These are phyloP conservation scores for Auxenochlorella protothecoides DNA, from an alignment of 139 green algal genomes.

Conservation along the genomic window DNA sequence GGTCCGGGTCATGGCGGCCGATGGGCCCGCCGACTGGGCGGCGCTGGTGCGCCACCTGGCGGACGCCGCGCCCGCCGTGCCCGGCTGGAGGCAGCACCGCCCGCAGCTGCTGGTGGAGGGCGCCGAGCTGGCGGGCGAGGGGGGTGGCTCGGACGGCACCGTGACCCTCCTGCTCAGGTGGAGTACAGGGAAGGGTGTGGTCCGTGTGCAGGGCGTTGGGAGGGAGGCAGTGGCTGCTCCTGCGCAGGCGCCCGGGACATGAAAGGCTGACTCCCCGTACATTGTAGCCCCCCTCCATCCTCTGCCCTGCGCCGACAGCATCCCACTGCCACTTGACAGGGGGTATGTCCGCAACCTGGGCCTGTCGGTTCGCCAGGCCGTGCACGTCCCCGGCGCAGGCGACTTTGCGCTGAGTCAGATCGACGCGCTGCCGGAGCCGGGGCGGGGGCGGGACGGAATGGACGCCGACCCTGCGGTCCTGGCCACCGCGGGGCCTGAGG, in stretches of 20 bases:
- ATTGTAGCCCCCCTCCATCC: background rate
- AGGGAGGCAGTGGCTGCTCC: background rate
- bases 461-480: constrained; percentile 25
- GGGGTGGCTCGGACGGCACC: background rate
- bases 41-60: constrained; percentile 58
- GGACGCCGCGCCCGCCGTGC: constrained; percentile 31
- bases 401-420: constrained; percentile 69
- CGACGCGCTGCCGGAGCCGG: constrained; percentile 27
- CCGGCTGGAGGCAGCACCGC: constrained; percentile 63
- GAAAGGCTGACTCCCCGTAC: too few relatives aligned
- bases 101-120: constrained; percentile 54
- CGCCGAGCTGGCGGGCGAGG: constrained; percentile 24
- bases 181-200: background rate
- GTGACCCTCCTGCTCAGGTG: constrained; percentile 23
- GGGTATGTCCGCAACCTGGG: constrained; percentile 55
- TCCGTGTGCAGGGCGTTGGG: background rate
- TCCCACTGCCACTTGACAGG: constrained; percentile 5
- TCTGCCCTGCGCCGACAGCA: background rate
- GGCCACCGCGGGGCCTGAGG: constrained; percentile 27
- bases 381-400: constrained; percentile 63
- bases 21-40: constrained; percentile 37
- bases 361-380: constrained; percentile 60
- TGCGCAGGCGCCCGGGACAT: background rate
- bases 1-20: constrained; percentile 39
- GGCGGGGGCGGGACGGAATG: constrained; percentile 10